Evolutionary conservation across 2,329 filamentous ascomycete genomes (phyloP), one percentile per base, ranked within the genome.

Genomic region (Zarea fungicola): DNA sequence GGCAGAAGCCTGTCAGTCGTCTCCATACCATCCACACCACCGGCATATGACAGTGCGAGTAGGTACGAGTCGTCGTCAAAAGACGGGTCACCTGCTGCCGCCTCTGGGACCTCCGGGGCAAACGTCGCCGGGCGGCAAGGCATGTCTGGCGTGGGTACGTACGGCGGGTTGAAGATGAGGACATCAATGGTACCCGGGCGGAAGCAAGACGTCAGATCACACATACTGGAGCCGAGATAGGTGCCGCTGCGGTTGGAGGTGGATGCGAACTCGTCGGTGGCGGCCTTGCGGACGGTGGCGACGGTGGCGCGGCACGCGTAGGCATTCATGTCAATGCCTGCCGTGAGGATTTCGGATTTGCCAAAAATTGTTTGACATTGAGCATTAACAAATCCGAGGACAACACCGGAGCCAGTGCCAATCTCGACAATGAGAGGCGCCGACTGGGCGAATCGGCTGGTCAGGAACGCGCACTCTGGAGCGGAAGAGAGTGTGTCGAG

Each of bases 151-250:
- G 91, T 95, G 2, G 93, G 93, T 13, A 99, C 93, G 64, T 99
- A 99, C 1, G 93, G 93, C 46, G 93, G 93, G 63, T 99, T 99
- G 76, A 97, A 99, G 23, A 99, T 78, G 54, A 99, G 76, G 10
- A 99, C 77, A 62, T 99, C 93, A 5, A 95, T 77, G 11, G 42
- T 50, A 3, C 75, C 72, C 0, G 70, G 62, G 7, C 77, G 75
- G 34, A 95, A 69, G 1, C 84, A 71, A 3, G 77, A 66, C 5
- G 77, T 75, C 1, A 99, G 75, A 62, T 97, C 89, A 2, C 80
- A 84, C 51, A 82, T 82, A 22, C 85, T 63, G 16, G 84, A 78
- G 34, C 82, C 85, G 7, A 93, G 67, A 57, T 85, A 88, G 8
- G 69, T 58, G 3, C 71, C 76, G 44, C 67, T 74, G 13, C 65